Percentiles rank a stretch among this genome's conserved stretches.
phyloP scores from a whole-genome alignment of 306 rosid genomes.

The Cicer yamashitae region DNA sequence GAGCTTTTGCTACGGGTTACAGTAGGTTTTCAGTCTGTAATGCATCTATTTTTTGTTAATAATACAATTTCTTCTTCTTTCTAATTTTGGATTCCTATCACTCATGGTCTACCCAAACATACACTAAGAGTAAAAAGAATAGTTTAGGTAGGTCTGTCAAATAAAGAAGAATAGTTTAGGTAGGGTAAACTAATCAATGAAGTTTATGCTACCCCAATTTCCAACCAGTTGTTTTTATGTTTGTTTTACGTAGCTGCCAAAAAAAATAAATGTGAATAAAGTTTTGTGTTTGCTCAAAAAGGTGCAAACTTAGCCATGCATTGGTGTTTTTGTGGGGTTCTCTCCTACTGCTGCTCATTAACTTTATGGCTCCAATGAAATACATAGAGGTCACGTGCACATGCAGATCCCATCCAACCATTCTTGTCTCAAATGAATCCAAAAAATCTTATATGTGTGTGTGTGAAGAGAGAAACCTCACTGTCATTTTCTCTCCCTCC shows the following conservation, averaged over 20 bases:
- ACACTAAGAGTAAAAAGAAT: too few species aligned
- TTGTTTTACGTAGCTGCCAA: background rate
- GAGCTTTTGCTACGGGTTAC: too few species aligned
- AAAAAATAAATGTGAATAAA: background rate
- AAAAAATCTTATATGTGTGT: background rate
- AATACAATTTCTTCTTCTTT: too few species aligned
- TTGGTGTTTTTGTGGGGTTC: conserved; percentile 5
- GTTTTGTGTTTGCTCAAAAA: background rate
- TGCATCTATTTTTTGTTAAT: too few species aligned
- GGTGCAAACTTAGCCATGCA: conserved; percentile 3
- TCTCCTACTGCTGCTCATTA: background rate
- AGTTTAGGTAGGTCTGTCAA: too few species aligned
- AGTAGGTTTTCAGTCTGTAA: too few species aligned
- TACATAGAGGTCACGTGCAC: background rate
- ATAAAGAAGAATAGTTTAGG: too few species aligned
- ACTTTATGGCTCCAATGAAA: background rate
- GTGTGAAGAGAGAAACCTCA: background rate
- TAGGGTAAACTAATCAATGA: too few species aligned
- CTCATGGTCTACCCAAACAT: too few species aligned
- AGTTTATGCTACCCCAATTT: background rate
- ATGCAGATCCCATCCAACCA: background rate
- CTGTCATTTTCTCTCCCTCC: background rate
- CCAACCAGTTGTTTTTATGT: background rate
- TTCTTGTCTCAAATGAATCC: background rate
- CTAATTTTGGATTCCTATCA: too few species aligned